Evolutionary conservation across 495 filamentous ascomycete genomes (phyloP), one percentile per base, ranked within the genome.

Genomic region (Aspergillus sclerotiicarbonarius): DNA sequence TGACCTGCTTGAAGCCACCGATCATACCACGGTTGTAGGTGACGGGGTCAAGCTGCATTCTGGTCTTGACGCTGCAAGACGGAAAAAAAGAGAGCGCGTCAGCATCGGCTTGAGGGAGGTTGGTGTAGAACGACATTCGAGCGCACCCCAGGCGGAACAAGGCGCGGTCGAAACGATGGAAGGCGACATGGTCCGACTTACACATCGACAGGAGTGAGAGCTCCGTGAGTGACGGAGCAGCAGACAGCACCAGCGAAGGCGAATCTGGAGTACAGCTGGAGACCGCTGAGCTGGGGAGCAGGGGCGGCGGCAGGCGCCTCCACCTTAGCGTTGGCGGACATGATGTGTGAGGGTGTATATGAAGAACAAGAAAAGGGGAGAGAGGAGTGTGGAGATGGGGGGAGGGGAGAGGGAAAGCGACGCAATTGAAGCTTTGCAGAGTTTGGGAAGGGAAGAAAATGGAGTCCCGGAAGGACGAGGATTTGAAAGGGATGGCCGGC

Each of bases 161-260:
- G 18, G 59, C 62, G 60, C 53, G 39, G 62, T 61, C 32, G 19
- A 35, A 13, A 20, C 47, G 37, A 44, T 10, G 19, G 19, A 10
- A 46, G 48, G 30, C 52, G 29, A 56, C 33, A 30, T 50, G 44
- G 13, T 64, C 47, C 25, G 56, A 87, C 92, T 80, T 91, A 96
- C 92, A 96, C 92, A 87, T 96, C 92, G 69, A 96, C 89, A 65
- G 92, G 92, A 55, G 92, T 96, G 71, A 96, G 83, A 67, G 82
- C 86, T 67, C 92, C 92, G 81, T 96, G 92, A 65, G 92, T 96
- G 77, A 96, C 80, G 67, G 90, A 90, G 75, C 92, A 96, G 86
- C 92, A 96, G 78, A 95, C 79, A 63, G 91, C 92, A 73, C 91
- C 92, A 61, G 92, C 91, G 68, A 96, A 88, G 72, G 92, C 91